phyloP scores from a whole-genome alignment of 23 red algal genomes.

The Gracilaria gracilis region DNA sequence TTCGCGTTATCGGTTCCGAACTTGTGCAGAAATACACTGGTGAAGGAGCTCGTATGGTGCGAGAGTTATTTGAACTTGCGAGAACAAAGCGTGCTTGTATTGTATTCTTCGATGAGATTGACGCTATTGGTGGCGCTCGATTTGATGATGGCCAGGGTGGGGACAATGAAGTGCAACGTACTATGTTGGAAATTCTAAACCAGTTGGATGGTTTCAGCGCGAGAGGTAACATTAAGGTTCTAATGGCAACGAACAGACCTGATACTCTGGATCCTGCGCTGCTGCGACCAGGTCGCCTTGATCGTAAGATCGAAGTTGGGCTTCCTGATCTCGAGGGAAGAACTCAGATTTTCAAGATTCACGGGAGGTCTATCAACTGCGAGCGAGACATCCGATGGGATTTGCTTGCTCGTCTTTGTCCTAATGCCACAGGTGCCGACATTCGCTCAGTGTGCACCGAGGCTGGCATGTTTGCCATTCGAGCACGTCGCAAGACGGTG shows the following conservation, averaged over 20 bases:
- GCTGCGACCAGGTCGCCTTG: constrained; percentile 94
- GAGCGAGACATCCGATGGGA: constrained; percentile 98
- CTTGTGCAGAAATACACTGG: constrained; percentile 99
- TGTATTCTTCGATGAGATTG: constrained; percentile 99
- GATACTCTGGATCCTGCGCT: constrained; percentile 99
- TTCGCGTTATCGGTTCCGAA: constrained; percentile 99
- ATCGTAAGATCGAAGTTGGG: constrained; percentile 99
- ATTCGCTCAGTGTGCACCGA: constrained; percentile 97
- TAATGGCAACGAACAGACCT: constrained; percentile 99
- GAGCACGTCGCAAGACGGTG: constrained; percentile 96
- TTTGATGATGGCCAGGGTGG: constrained; percentile 99
- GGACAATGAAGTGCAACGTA: constrained; percentile 99
- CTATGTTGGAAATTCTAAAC: constrained; percentile 99
- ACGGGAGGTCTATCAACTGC: constrained; percentile 98
- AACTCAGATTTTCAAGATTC: constrained; percentile 97
- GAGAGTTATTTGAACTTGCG: constrained; percentile 98
- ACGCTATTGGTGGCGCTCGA: constrained; percentile 98
- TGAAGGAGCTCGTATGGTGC: constrained; percentile 99
- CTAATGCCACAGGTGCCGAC: constrained; percentile 98
- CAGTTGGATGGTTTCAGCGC: constrained; percentile 99
- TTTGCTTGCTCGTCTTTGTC: constrained; percentile 97
- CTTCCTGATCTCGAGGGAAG: constrained; percentile 97
- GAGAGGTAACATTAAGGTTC: constrained; percentile 99
- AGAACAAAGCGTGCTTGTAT: constrained; percentile 96
- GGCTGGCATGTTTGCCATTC: constrained; percentile 99